Base-by-base conservation (phyloP, 2,329 filamentous ascomycete genomes). In the Aspergillus oerlinghausenensis region DNA sequence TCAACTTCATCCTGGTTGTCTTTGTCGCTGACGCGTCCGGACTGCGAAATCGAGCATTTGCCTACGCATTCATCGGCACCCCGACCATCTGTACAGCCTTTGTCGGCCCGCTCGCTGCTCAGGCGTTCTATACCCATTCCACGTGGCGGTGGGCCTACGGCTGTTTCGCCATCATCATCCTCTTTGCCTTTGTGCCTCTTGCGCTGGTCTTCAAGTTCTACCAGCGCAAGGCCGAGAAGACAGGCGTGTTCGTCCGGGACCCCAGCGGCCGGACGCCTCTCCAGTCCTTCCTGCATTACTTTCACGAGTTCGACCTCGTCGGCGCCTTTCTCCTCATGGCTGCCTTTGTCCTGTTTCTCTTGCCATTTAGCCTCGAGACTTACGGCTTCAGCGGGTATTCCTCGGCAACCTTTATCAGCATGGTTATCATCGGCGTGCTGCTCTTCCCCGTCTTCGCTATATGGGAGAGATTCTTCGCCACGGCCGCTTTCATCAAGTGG, bases 61-160 rank as follows among this genome's bases (percentile, higher is more conserved):
- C 84, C 59, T 81, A 84, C 57, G 84, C 82, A 0, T 81, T 86
- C 56, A 77, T 80, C 25, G 77, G 73, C 23, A 85, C 84, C 0
- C 85, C 86, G 1, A 86, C 88, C 57, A 80, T 82, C 64, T 85
- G 83, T 21, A 82, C 83, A 0, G 88, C 76, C 0, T 82, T 82
- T 68, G 76, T 82, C 35, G 80, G 82, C 6, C 78, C 82, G 0
- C 73, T 76, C 47, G 79, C 84, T 23, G 81, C 80, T 8, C 70
- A 75, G 1, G 82, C 85, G 56, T 73, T 74, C 64, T 67, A 82
- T 29, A 64, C 72, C 0, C 75, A 75, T 0, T 75, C 79, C 14
- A 80, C 78, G 25, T 88, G 82, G 80, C 79, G 83, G 26, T 88
- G 85, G 86, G 84, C 76, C 0, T 88, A 83, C 63, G 86, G 84